A percentile compares a stretch with the other conserved stretches of the same genome.
Evolutionary conservation across 768 basidiomycete species (phyloP).

Genomic region (Trametopsis cervina): DNA sequence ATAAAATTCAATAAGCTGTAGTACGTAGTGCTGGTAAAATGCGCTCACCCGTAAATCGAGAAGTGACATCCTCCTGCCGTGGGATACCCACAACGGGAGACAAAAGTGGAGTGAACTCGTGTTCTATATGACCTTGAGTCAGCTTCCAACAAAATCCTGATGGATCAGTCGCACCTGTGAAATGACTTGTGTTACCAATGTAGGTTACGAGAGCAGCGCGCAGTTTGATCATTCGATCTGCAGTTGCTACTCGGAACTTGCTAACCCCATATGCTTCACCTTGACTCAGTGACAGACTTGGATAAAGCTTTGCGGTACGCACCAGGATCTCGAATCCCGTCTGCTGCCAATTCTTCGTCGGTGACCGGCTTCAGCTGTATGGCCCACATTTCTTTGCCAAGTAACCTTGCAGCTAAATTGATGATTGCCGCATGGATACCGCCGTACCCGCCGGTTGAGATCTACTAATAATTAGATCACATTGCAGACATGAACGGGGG

Average conservation of each 20-base stretch:
- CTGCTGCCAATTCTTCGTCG: constrained; percentile 56
- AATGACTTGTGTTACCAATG: constrained; percentile 64
- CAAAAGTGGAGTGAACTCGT: constrained; percentile 64
- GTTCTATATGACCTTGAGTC: constrained; percentile 34
- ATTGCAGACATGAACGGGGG: too few relatives aligned
- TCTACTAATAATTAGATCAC: constrained; percentile 25
- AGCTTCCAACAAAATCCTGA: neutral
- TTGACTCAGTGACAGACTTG: constrained; percentile 2
- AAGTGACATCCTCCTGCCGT: constrained; percentile 47
- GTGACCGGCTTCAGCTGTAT: constrained; percentile 53
- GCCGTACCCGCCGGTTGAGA: constrained; percentile 74
- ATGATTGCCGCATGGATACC: constrained; percentile 78
- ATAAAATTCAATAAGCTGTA: too few relatives aligned
- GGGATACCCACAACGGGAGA: constrained; percentile 58
- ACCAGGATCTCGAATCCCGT: constrained; percentile 52
- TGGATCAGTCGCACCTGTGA: constrained; percentile 42
- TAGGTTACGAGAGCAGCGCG: constrained; percentile 60
- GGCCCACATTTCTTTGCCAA: constrained; percentile 54
- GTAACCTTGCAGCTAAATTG: constrained; percentile 62
- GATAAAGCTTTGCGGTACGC: constrained; percentile 17
- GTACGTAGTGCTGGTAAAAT: too few relatives aligned
- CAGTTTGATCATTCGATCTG: constrained; percentile 48
- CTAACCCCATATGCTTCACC: constrained; percentile 44
- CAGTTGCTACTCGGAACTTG: constrained; percentile 54
- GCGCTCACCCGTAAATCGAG: constrained; percentile 50